Percentiles rank a stretch among this genome's conserved stretches.
Conservation (phyloP, 345 rosid genomes). For the Citrus inodora region DNA sequence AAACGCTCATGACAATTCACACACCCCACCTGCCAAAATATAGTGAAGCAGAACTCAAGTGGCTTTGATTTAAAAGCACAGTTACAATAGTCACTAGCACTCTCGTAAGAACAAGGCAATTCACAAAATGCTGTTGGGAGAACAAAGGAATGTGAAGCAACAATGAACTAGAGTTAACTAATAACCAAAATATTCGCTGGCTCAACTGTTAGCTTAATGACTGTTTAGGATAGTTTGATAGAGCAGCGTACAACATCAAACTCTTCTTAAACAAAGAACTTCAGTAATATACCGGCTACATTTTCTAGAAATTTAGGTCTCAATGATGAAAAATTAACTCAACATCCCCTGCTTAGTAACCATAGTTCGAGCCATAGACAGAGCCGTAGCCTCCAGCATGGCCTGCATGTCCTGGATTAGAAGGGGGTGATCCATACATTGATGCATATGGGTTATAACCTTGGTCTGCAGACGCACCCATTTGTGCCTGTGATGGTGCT, state of each 20-base stretch:
- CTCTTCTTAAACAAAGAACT: not conserved
- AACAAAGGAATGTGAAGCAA: not conserved
- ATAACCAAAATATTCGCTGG: not conserved
- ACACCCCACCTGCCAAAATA: not conserved
- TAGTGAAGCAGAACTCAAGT: not conserved
- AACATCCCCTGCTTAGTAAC: conserved; percentile 42
- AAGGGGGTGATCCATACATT: conserved; percentile 71
- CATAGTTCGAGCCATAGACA: conserved; percentile 67
- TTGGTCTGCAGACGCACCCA: conserved; percentile 64
- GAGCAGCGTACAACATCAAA: conserved; percentile 7
- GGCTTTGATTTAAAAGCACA: not conserved
- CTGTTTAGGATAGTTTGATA: not conserved
- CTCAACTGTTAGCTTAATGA: conserved; percentile 13
- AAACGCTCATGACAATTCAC: not conserved
- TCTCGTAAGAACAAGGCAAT: not conserved
- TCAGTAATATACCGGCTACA: not conserved
- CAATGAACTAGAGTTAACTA: not conserved
- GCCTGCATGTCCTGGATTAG: conserved; percentile 63
- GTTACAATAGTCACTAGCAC: no score
- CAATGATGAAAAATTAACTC: not conserved
- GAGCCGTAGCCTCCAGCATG: conserved; percentile 70
- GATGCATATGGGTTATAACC: conserved; percentile 83
- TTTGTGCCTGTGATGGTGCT: conserved; percentile 48
- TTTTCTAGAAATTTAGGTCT: not conserved
- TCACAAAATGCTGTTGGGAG: not conserved